These are phyloP conservation scores for Lepraria neglecta DNA, from an alignment of 495 filamentous ascomycete genomes.

Conservation along the genomic window DNA sequence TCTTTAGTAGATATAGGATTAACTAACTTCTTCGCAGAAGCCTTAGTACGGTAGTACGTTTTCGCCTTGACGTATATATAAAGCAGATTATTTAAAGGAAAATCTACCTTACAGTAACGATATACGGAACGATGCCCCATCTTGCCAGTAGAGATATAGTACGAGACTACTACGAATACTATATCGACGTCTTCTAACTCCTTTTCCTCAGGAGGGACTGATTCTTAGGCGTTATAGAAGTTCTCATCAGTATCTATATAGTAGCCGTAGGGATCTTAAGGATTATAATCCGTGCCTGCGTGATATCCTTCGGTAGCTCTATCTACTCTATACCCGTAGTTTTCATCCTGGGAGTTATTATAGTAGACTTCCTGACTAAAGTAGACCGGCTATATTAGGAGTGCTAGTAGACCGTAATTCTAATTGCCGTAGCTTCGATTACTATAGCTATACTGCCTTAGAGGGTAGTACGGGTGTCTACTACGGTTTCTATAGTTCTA, in stretches of 20 bases:
- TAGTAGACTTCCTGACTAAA: background rate
- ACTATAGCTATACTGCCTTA: background rate
- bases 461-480: background rate
- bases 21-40: background rate
- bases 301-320: background rate
- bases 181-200: too few relatives aligned
- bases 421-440: background rate
- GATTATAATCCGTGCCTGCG: background rate
- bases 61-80: too few relatives aligned
- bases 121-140: background rate
- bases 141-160: background rate
- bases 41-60: background rate
- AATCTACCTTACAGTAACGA: background rate
- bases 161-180: background rate
- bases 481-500: background rate
- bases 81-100: too few relatives aligned
- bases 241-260: background rate
- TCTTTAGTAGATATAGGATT: background rate
- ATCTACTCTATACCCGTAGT: too few relatives aligned
- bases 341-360: background rate
- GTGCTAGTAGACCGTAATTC: background rate
- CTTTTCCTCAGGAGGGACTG: background rate
- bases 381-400: background rate
- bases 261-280: background rate
- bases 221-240: background rate